These are phyloP conservation scores for Spergularia azorica DNA, from an alignment of 179 eudicot genomes.

Conservation along the genomic window DNA sequence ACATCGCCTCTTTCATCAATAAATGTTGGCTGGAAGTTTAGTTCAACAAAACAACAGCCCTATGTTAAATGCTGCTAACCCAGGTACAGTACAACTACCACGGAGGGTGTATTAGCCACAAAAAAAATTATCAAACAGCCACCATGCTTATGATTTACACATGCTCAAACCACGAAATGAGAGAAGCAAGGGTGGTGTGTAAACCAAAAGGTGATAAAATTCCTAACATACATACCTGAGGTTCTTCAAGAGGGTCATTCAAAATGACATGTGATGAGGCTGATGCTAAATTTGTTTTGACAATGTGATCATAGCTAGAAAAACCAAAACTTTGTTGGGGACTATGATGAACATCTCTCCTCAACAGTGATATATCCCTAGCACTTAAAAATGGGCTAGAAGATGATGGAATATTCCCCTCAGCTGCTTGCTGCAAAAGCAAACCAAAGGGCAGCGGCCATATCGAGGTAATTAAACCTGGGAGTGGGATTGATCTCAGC, in stretches of 20 bases:
- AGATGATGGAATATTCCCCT: slow-evolving; percentile 53
- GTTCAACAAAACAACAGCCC: neutral
- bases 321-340: slow-evolving; percentile 46
- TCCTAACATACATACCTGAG: slow-evolving; percentile 53
- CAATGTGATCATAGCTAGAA: slow-evolving; percentile 35
- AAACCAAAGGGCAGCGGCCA: slow-evolving; percentile 98
- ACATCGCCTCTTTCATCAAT: slow-evolving; percentile 79
- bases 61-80: neutral
- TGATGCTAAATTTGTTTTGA: slow-evolving; percentile 49
- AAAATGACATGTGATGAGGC: slow-evolving; percentile 80
- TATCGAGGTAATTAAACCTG: slow-evolving; percentile 70
- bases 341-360: slow-evolving; percentile 67
- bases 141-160: neutral
- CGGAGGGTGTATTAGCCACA: slow-evolving; percentile 6
- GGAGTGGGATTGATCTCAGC: slow-evolving; percentile 69
- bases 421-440: slow-evolving; percentile 78
- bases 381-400: slow-evolving; percentile 53
- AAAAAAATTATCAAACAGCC: neutral
- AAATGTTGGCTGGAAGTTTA: slow-evolving; percentile 50
- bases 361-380: slow-evolving; percentile 54
- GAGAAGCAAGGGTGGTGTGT: neutral
- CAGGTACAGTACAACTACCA: slow-evolving; percentile 15
- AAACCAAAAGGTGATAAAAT: neutral
- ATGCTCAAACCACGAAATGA: neutral
- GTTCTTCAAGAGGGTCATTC: slow-evolving; percentile 81